Evolutionary conservation across 2,329 filamentous ascomycete species (phyloP).

Genomic region (Ceratocystiopsis minuta): DNA sequence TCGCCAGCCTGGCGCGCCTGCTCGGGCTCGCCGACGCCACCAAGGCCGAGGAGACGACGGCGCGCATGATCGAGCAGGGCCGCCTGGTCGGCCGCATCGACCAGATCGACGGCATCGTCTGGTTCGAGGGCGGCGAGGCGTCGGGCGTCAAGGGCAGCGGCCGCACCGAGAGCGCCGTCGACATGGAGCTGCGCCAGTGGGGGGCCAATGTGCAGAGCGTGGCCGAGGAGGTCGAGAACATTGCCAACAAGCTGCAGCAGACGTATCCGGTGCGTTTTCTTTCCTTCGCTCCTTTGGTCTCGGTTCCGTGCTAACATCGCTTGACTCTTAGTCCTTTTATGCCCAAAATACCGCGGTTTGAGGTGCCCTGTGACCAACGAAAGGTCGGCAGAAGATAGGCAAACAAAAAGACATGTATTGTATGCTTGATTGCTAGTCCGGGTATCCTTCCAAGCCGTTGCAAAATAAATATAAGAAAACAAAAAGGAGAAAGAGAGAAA

Average conservation of each 20-base stretch:
- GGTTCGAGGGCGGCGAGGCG: constrained; percentile 61
- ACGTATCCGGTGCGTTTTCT: constrained; percentile 45
- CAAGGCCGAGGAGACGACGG: constrained; percentile 78
- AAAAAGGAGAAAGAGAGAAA: too few relatives aligned
- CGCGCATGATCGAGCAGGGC: constrained; percentile 90
- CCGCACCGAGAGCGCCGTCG: constrained; percentile 43
- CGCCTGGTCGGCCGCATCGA: constrained; percentile 78
- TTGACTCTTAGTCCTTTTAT: too few relatives aligned
- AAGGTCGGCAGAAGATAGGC: too few relatives aligned
- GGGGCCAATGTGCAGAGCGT: constrained; percentile 74
- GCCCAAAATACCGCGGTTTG: too few relatives aligned
- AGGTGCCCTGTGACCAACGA: too few relatives aligned
- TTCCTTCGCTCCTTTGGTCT: too few relatives aligned
- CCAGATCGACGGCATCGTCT: constrained; percentile 77
- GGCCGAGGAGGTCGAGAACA: constrained; percentile 64
- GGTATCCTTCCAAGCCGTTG: too few relatives aligned
- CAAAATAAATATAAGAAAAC: too few relatives aligned
- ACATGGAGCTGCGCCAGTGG: constrained; percentile 65
- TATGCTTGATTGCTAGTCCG: too few relatives aligned
- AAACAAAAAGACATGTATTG: too few relatives aligned
- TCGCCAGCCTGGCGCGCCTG: constrained; percentile 57
- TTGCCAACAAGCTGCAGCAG: constrained; percentile 63
- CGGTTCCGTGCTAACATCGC: too few relatives aligned
- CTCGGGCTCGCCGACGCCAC: constrained; percentile 56
- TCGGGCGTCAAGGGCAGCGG: constrained; percentile 50